These are phyloP conservation scores for Metarhizium guizhouense DNA, from an alignment of 2,329 filamentous ascomycete species.

Conservation along the genomic window DNA sequence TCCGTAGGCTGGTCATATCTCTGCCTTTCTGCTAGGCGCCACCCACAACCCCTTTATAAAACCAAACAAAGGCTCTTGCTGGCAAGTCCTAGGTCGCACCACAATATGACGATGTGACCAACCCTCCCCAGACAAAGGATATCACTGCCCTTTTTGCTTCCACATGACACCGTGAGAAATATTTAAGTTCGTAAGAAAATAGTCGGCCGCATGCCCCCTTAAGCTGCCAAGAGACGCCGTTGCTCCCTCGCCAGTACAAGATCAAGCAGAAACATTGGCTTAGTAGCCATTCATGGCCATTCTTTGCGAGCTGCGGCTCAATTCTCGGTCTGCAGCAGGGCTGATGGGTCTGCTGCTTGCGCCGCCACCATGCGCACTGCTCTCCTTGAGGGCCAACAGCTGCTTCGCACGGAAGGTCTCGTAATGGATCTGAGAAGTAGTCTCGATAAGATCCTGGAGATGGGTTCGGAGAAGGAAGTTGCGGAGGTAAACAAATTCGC, in stretches of 20 bases:
- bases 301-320: conserved; percentile 94
- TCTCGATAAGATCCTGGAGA: conserved; percentile 97
- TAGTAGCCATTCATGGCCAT: conserved; percentile 99
- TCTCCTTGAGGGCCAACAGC: conserved; percentile 94
- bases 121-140: conserved; percentile 13
- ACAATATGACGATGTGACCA: conserved; percentile 9
- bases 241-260: conserved; percentile 22
- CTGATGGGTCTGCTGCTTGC: conserved; percentile 83
- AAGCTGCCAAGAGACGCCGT: conserved; percentile 24
- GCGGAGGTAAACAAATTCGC: conserved; percentile 96
- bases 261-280: conserved; percentile 20
- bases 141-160: conserved; percentile 15
- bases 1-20: background rate
- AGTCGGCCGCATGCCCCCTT: conserved; percentile 6
- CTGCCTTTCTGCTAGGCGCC: background rate
- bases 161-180: conserved; percentile 21
- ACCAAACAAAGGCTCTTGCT: conserved; percentile 11
- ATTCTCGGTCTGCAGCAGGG: conserved; percentile 84
- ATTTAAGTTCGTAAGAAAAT: conserved; percentile 20
- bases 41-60: conserved; percentile 12
- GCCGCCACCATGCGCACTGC: conserved; percentile 71
- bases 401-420: conserved; percentile 99
- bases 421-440: conserved; percentile 99
- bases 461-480: conserved; percentile 98
- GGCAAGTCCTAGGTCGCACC: conserved; percentile 7